Conservation (phyloP, 805 yeast genomes). For the Cyberlindnera japonica region DNA sequence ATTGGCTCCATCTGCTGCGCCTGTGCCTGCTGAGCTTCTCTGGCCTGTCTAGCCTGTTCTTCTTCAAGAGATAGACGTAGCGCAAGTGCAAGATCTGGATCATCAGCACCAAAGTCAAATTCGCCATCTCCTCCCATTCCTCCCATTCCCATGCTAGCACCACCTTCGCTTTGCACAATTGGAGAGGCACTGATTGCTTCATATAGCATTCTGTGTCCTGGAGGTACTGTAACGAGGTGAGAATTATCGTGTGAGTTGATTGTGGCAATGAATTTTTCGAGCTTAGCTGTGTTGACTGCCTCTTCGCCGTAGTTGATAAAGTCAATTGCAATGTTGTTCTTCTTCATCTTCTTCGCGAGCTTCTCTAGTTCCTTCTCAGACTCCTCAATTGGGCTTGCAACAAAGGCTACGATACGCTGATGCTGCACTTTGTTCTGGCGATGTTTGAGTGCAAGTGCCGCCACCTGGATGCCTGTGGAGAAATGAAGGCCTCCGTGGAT, state of each 20-base stretch:
- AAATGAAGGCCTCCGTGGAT: constrained; percentile 68
- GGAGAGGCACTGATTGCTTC: constrained; percentile 78
- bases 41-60: constrained; percentile 87
- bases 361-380: constrained; percentile 68
- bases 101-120: constrained; percentile 80
- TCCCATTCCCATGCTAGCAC: constrained; percentile 35
- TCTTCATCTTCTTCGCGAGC: constrained; percentile 88
- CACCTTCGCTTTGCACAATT: constrained; percentile 59
- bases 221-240: constrained; percentile 81
- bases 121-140: constrained; percentile 39
- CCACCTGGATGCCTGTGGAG: constrained; percentile 86
- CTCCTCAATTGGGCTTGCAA: constrained; percentile 80
- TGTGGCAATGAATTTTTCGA: constrained; percentile 71
- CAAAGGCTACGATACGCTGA: constrained; percentile 86
- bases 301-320: constrained; percentile 92
- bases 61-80: constrained; percentile 92
- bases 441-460: constrained; percentile 88
- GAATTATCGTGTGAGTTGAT: constrained; percentile 73
- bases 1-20: constrained; percentile 14
- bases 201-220: constrained; percentile 80
- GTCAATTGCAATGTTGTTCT: constrained; percentile 87
- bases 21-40: constrained; percentile 36
- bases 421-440: constrained; percentile 91
- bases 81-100: constrained; percentile 96
- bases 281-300: constrained; percentile 64